phyloP scores from a whole-genome alignment of 192 early-diverging fungal species.

The Mycoemilia scoparia region DNA sequence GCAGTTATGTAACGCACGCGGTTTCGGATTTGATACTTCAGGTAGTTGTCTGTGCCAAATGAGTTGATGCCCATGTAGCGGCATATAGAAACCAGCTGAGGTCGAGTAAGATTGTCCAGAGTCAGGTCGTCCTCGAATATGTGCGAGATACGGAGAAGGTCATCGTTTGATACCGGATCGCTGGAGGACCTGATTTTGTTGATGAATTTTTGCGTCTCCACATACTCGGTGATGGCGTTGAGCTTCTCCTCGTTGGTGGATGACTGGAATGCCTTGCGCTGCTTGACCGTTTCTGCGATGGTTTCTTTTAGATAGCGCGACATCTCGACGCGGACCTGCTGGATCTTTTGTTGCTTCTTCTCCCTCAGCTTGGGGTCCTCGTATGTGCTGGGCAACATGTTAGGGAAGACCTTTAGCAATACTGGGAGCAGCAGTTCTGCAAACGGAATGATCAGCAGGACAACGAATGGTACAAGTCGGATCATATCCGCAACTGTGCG shows the following conservation, averaged over 20 bases:
- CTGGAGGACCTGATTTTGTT: conserved; percentile 60
- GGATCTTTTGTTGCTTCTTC: conserved; percentile 82
- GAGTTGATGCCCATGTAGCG: conserved; percentile 88
- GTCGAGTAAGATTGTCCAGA: conserved; percentile 78
- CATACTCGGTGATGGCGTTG: conserved; percentile 41
- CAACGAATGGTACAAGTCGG: conserved; percentile 75
- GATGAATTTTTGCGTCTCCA: conserved; percentile 15
- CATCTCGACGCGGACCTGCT: conserved; percentile 87
- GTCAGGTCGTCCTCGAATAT: conserved; percentile 90
- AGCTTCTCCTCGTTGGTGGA: conserved; percentile 9
- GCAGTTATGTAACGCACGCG: conserved; percentile 67
- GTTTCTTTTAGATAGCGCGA: conserved; percentile 91
- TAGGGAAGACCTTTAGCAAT: conserved; percentile 81
- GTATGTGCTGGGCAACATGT: conserved; percentile 92
- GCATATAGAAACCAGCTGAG: conserved; percentile 88
- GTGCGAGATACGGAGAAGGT: conserved; percentile 65
- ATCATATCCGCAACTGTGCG: conserved; percentile 74
- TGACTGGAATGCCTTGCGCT: conserved; percentile 4
- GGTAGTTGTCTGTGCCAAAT: conserved; percentile 95
- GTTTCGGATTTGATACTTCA: conserved; percentile 80
- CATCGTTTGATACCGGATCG: conserved; percentile 61
- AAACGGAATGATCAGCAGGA: conserved; percentile 87
- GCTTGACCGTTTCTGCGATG: conserved; percentile 58
- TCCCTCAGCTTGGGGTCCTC: conserved; percentile 69
- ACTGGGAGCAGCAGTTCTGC: conserved; percentile 87